Conservation (phyloP, 345 rosid species). For the Salix exigua region DNA sequence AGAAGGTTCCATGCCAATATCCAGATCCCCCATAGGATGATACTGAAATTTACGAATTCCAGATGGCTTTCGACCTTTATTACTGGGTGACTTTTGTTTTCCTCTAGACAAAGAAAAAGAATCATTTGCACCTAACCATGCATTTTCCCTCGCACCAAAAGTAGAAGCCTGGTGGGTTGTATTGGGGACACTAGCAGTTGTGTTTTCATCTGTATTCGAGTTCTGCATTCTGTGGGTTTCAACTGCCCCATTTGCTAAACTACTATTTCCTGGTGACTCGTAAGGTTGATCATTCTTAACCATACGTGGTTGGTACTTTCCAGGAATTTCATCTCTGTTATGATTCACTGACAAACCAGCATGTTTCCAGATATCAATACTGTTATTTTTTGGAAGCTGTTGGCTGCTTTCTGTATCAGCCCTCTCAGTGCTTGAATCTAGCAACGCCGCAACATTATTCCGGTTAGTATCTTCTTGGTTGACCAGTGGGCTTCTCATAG, state of each 20-base stretch:
- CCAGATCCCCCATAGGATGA: conserved; percentile 92
- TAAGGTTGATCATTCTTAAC: conserved; percentile 40
- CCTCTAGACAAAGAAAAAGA: conserved; percentile 35
- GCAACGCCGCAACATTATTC: conserved; percentile 29
- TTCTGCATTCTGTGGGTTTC: conserved; percentile 30
- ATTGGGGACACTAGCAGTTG: conserved; percentile 33
- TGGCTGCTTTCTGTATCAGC: conserved; percentile 35
- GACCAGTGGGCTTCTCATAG: conserved; percentile 30
- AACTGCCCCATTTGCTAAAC: conserved; percentile 28
- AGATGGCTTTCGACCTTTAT: conserved; percentile 37
- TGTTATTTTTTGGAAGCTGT: conserved; percentile 27
- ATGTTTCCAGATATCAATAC: conserved; percentile 48
- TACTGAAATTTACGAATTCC: conserved; percentile 70
- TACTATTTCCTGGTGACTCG: conserved; percentile 46
- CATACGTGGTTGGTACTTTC: conserved; percentile 25
- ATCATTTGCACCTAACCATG: conserved; percentile 44
- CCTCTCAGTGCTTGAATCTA: conserved; percentile 32
- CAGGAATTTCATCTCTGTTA: conserved; percentile 23
- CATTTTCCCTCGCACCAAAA: conserved; percentile 38
- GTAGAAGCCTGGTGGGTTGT: conserved; percentile 27
- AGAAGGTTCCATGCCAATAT: conserved; percentile 45
- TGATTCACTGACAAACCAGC: conserved; percentile 34
- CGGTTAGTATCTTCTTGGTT: conserved; percentile 37
- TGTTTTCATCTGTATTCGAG: conserved; percentile 32
- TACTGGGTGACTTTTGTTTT: conserved; percentile 47